Evolutionary conservation across 345 rosid species (phyloP).

Genomic region (Nephelium lappaceum): DNA sequence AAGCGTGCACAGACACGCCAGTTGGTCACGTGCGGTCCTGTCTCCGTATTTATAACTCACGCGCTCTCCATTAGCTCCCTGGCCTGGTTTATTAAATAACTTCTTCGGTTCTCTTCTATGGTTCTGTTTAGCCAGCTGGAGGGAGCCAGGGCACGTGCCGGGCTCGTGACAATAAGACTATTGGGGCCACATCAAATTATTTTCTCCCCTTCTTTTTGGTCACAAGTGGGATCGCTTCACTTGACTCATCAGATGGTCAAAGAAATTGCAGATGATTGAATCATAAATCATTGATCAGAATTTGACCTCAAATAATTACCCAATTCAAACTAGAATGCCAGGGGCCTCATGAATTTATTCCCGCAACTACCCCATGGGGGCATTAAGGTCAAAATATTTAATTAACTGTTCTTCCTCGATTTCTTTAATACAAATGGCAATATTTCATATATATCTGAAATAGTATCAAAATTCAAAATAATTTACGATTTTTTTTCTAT

Average conservation of each 20-base stretch:
- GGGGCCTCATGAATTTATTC: not conserved
- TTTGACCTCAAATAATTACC: not conserved
- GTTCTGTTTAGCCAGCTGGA: not conserved
- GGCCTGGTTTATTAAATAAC: not conserved
- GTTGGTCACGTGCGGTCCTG: constrained; percentile 48
- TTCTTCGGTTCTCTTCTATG: too few relatives aligned
- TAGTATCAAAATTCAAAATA: too few relatives aligned
- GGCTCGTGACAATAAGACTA: constrained; percentile 11
- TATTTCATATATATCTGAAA: too few relatives aligned
- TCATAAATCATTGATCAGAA: not conserved
- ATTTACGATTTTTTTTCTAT: too few relatives aligned
- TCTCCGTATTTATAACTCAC: constrained; percentile 20
- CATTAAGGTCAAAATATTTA: too few relatives aligned
- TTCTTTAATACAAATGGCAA: too few relatives aligned
- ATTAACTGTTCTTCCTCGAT: too few relatives aligned
- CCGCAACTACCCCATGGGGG: too few relatives aligned
- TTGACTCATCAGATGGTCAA: not conserved
- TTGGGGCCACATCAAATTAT: not conserved
- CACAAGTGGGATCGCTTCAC: not conserved
- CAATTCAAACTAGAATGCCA: not conserved
- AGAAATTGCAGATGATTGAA: not conserved
- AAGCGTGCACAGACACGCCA: constrained; percentile 24
- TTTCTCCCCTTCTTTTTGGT: not conserved
- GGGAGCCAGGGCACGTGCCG: constrained; percentile 22
- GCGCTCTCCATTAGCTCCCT: constrained; percentile 16